These are phyloP conservation scores for Colletotrichum tropicicola DNA, from an alignment of 2,329 filamentous ascomycete genomes.

Conservation along the genomic window DNA sequence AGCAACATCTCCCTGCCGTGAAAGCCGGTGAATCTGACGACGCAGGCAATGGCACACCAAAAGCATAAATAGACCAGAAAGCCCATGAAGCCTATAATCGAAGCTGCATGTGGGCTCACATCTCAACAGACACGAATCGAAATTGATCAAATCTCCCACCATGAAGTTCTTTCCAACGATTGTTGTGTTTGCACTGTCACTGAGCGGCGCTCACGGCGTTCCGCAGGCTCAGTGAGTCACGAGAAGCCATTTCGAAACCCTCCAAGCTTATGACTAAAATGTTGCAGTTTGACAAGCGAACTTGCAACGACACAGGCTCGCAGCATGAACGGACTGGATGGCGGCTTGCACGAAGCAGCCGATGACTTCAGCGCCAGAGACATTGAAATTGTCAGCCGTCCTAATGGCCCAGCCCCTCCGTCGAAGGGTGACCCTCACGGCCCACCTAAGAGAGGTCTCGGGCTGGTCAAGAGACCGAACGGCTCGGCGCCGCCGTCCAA, in stretches of 20 bases:
- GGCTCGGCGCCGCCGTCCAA: neutral
- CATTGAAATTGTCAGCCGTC: no score
- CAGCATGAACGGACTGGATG: neutral
- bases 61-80: no score
- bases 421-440: no score
- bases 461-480: neutral
- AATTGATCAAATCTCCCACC: no score
- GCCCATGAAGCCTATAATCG: no score
- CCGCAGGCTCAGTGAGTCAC: neutral
- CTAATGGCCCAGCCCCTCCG: no score
- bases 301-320: neutral
- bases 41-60: no score
- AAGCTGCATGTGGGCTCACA: no score
- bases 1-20: no score
- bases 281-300: neutral
- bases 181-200: neutral
- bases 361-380: neutral
- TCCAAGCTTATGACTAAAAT: neutral
- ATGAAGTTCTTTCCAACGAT: neutral
- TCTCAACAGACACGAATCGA: no score
- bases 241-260: neutral
- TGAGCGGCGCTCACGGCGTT: neutral
- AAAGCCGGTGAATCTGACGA: no score
- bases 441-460: neutral
- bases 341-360: neutral